Base-by-base conservation (phyloP, 1,284 basidiomycete species). In the Coriolopsis trogii region DNA sequence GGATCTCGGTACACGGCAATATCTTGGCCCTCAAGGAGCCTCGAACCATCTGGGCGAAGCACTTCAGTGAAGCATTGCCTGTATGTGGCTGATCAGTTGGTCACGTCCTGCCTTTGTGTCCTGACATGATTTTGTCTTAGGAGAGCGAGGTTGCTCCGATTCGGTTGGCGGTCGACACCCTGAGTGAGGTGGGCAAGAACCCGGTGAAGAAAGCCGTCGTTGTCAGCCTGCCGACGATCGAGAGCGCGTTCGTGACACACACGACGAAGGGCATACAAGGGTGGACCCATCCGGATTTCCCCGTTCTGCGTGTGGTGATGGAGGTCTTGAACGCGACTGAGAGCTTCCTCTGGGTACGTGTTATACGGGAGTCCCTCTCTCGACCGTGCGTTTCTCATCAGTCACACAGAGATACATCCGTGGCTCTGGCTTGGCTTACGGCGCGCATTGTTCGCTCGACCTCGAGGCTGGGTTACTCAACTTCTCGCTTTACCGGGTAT, bases 261-360 rank as follows among this genome's bases (percentile, higher is more conserved):
- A 87, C 85, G 12, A 81, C 91, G 0, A 91, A 88, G 65, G 87
- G 89, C 33, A 84, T 93, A 39, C 74, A 78, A 65, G 92, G 93
- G 15, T 94, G 89, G 67, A 70, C 83, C 55, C 88, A 98, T 67
- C 84, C 89, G 1, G 93, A 98, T 59, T 88, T 88, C 52, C 89
- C 96, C 1, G 89, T 90, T 13, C 73, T 98, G 28, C 82, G 86
- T 28, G 82, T 99, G n/a, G 88, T 95, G 1, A 73, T 89, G 6
- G 89, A 95, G 56, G 85, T 95, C 4, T 75, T 99, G 41, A 98
- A 98, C 62, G 96, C 94, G 2, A 87, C 95, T 43, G 97, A 99
- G 74, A 91, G 91, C 59, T 98, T 89, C 70, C 82, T 99, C 51
- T 99, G 97, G 96, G 89, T 90, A 73, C 56, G 73, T 56, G 23